These are phyloP conservation scores for Prunus mira DNA, from an alignment of 306 rosid species.

Conservation along the genomic window DNA sequence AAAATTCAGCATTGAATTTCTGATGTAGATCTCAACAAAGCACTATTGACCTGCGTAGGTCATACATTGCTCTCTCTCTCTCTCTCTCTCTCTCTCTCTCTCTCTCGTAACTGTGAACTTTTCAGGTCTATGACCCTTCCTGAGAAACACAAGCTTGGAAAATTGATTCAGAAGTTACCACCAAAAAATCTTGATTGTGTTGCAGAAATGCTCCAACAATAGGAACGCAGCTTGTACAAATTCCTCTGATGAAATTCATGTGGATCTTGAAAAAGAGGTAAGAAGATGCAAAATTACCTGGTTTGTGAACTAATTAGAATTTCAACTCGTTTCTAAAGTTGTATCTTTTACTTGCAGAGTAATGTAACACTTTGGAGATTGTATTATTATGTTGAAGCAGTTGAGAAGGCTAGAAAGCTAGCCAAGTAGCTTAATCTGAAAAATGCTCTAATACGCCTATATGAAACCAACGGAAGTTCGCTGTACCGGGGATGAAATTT, in stretches of 20 bases:
- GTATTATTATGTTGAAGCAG: slow-evolving; percentile 63
- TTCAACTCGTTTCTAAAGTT: slow-evolving; percentile 13
- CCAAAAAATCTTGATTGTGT: slow-evolving; percentile 57
- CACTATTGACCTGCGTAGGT: not conserved
- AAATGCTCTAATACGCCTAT: not conserved
- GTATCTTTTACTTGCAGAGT: slow-evolving; percentile 47
- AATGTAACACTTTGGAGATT: slow-evolving; percentile 79
- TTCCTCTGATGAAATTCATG: slow-evolving; percentile 38
- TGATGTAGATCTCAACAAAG: not conserved
- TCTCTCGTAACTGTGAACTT: slow-evolving; percentile 1
- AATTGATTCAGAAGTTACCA: slow-evolving; percentile 58
- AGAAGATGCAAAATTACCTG: not conserved
- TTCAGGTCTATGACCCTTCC: slow-evolving; percentile 62
- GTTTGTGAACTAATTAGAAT: slow-evolving; percentile 11
- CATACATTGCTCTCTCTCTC: not conserved
- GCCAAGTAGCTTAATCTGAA: slow-evolving; percentile 18
- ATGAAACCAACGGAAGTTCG: not conserved
- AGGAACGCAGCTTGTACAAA: slow-evolving; percentile 30
- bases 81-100: not conserved
- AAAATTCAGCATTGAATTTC: not conserved
- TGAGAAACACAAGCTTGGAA: slow-evolving; percentile 71
- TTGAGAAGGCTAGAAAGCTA: slow-evolving; percentile 64
- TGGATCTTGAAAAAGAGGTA: slow-evolving; percentile 81
- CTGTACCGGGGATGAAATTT: not conserved
- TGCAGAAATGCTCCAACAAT: slow-evolving; percentile 53